Base-by-base conservation (phyloP, 2,329 filamentous ascomycete species). In the Nannizzia gypsea region DNA sequence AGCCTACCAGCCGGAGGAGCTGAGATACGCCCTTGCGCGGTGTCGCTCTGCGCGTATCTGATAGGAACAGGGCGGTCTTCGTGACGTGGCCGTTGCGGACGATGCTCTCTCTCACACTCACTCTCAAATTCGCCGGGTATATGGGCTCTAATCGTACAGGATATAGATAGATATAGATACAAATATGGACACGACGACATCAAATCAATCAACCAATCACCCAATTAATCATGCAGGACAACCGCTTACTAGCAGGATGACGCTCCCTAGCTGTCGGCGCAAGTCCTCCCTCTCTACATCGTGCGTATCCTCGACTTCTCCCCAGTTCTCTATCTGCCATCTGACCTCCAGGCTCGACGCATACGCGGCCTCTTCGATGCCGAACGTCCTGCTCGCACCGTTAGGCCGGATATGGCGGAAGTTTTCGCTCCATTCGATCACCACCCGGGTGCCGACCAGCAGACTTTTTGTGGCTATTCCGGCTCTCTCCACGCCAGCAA, bases 271-370 rank as follows among this genome's bases (percentile, higher is more conserved):
- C 76, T 97, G 93, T 68, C 92, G 81, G 70, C 84, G 82, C 65
- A 97, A 67, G 73, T 99, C 93, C 73, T 95, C 92, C 73, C 86
- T 88, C 68, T 95, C 88, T 0, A 99, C 93, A 77, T 99, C 93
- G 74, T 99, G 93, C 28, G 91, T 96, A 74, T 99, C 91, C 72
- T 99, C 93, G 0, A 99, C 93, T 78, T 96, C 91, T 6, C 93
- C 93, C 92, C 93, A 97, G 74, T 88, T 85, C 28, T 82, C 78
- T 0, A 86, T 95, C 80, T 99, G 93, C 86, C 90, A 96, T 64
- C 83, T 80, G 15, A 96, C 89, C 77, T 99, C 93, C 46, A 95
- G 72, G 67, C 83, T 96, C 4, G 87, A 85, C 13, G 87, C 86
- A 67, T 81, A 79, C 0, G 89, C 85, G 0, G 91, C 92, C 70